Conservation (phyloP, 768 basidiomycete species). For the Imleria badia region DNA sequence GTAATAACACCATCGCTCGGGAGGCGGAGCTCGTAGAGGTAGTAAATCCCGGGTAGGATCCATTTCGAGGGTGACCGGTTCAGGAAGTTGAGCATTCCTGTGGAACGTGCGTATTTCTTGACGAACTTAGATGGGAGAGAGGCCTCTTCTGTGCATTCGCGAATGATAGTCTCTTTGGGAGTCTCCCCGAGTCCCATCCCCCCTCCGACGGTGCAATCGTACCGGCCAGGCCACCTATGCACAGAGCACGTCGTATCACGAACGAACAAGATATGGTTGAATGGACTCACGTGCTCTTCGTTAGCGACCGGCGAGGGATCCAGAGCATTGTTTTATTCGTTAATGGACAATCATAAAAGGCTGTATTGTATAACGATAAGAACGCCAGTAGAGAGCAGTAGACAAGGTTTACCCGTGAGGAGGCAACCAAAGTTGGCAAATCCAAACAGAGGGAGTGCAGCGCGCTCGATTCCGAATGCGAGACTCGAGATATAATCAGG, state of each 20-base stretch:
- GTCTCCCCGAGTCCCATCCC: slow-evolving; percentile 42
- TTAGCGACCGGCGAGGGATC: slow-evolving; percentile 41
- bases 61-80: slow-evolving; percentile 44
- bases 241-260: background rate
- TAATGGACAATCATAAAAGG: slow-evolving; percentile 34
- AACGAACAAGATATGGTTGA: background rate
- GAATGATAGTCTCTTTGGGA: slow-evolving; percentile 37
- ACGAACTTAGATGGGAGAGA: slow-evolving; percentile 40
- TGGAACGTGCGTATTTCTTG: slow-evolving; percentile 28
- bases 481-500: background rate
- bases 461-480: slow-evolving; percentile 43
- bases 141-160: slow-evolving; percentile 45
- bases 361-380: slow-evolving; percentile 14
- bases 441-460: slow-evolving; percentile 45
- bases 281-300: slow-evolving; percentile 40
- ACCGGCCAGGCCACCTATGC: slow-evolving; percentile 32
- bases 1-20: slow-evolving; percentile 33
- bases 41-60: slow-evolving; percentile 47
- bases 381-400: background rate
- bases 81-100: slow-evolving; percentile 40
- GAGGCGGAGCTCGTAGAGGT: slow-evolving; percentile 43
- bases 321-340: slow-evolving; percentile 34
- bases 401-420: slow-evolving; percentile 35
- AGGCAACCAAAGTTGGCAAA: slow-evolving; percentile 45
- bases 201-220: slow-evolving; percentile 46